Evolutionary conservation across 805 yeast genomes (phyloP).

Genomic region (Komagataella pastoris): DNA sequence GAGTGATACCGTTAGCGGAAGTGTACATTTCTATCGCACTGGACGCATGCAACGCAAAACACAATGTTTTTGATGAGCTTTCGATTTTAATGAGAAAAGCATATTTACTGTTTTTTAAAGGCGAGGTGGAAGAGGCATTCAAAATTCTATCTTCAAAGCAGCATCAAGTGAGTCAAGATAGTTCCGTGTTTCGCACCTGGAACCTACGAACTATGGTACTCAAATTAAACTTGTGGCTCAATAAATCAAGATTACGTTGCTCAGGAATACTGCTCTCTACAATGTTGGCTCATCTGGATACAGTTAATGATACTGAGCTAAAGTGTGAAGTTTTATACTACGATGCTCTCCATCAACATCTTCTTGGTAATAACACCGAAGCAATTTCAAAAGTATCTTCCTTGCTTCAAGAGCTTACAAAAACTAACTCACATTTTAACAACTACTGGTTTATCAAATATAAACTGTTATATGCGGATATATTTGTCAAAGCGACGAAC

Average conservation of each 20-base stretch:
- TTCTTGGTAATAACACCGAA: conserved; percentile 10
- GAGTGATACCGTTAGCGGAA: conserved; percentile 30
- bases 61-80: conserved; percentile 24
- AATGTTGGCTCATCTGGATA: conserved; percentile 15
- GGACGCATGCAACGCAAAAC: conserved; percentile 20
- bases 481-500: conserved; percentile 17
- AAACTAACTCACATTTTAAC: conserved; percentile 16
- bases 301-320: conserved; percentile 18
- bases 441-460: conserved; percentile 30
- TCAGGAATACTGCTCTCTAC: conserved; percentile 21
- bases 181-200: conserved; percentile 26
- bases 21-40: conserved; percentile 33
- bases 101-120: conserved; percentile 20
- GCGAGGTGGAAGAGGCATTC: conserved; percentile 27
- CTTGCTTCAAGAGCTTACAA: conserved; percentile 10
- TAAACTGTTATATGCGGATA: conserved; percentile 30
- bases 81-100: conserved; percentile 26
- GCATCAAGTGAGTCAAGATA: conserved; percentile 13
- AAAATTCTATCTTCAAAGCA: conserved; percentile 20
- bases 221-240: conserved; percentile 21
- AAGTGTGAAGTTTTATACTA: conserved; percentile 14
- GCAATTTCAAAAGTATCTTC: conserved; percentile 11
- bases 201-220: conserved; percentile 26
- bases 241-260: conserved; percentile 21
- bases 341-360: conserved; percentile 10